Conservation (phyloP, 2,329 filamentous ascomycete genomes). For the Hymenoscyphus fraxineus region DNA sequence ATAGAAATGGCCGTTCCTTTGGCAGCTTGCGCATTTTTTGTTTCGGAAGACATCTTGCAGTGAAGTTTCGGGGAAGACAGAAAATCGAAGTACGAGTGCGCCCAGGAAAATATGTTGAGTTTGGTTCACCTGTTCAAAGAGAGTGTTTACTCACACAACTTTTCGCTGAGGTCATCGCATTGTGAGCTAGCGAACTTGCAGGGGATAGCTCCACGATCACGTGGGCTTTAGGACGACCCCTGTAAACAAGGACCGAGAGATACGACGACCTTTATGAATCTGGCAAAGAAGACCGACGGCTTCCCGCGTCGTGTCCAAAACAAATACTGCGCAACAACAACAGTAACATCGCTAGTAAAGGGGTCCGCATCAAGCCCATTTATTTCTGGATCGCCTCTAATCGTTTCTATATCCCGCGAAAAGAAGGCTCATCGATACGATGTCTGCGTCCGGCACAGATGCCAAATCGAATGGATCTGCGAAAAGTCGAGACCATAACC, state of each 20-base stretch:
- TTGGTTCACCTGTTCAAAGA: neutral
- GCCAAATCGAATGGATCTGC: conserved; percentile 35
- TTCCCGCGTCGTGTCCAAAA: conserved; percentile 20
- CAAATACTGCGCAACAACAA: conserved; percentile 8
- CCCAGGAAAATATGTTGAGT: neutral
- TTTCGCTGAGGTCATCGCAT: conserved; percentile 3
- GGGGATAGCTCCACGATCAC: neutral
- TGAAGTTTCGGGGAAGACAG: neutral
- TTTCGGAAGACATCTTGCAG: conserved; percentile 25
- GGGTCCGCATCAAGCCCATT: neutral
- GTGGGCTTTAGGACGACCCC: neutral
- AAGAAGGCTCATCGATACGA: conserved; percentile 21
- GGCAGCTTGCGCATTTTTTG: conserved; percentile 27
- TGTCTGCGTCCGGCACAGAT: conserved; percentile 41
- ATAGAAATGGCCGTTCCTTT: conserved; percentile 42
- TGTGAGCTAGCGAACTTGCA: neutral
- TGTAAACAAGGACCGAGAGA: neutral
- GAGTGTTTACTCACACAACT: neutral
- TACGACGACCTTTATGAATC: neutral
- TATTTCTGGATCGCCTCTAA: neutral
- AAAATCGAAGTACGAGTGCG: neutral
- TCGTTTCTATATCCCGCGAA: neutral
- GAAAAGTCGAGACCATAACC: conserved; percentile 48
- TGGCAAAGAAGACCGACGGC: neutral
- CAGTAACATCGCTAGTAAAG: neutral